Conservation (phyloP, 1,139 yeast species). For the Candida freyschussii region DNA sequence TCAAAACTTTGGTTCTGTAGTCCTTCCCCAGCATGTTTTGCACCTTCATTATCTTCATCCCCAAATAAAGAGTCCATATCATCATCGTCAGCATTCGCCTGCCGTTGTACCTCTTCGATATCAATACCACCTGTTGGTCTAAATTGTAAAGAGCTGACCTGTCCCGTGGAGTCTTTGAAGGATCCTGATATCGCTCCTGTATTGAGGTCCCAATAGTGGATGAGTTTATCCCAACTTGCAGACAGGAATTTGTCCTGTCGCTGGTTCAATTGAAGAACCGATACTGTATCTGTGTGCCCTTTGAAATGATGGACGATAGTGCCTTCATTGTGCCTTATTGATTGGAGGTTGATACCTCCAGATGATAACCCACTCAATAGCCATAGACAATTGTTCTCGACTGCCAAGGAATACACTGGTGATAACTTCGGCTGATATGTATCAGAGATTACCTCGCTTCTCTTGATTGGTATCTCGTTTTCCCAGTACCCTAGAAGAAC, state of each 20-base stretch:
- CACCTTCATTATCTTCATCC: constrained; percentile 25
- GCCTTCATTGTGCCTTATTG: constrained; percentile 83
- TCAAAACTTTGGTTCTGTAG: constrained; percentile 27
- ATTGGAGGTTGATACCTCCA: constrained; percentile 86
- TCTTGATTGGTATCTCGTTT: constrained; percentile 74
- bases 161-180: constrained; percentile 63
- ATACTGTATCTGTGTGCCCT: constrained; percentile 70
- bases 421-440: constrained; percentile 63
- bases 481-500: constrained; percentile 88
- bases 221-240: constrained; percentile 86
- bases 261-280: constrained; percentile 59
- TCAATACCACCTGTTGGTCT: constrained; percentile 65
- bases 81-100: constrained; percentile 53
- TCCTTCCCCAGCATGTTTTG: not conserved
- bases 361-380: constrained; percentile 72
- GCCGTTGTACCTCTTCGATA: constrained; percentile 22
- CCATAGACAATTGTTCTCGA: constrained; percentile 81
- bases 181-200: constrained; percentile 51
- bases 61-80: constrained; percentile 28
- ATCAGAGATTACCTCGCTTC: constrained; percentile 31
- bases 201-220: constrained; percentile 81
- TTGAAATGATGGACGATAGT: constrained; percentile 69
- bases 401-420: constrained; percentile 86
- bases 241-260: constrained; percentile 51
- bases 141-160: constrained; percentile 70